Percentiles rank a stretch among this genome's conserved stretches.
Evolutionary conservation across 177 flowering plant genomes (phyloP).

Genomic region (Tripterygium wilfordii): DNA sequence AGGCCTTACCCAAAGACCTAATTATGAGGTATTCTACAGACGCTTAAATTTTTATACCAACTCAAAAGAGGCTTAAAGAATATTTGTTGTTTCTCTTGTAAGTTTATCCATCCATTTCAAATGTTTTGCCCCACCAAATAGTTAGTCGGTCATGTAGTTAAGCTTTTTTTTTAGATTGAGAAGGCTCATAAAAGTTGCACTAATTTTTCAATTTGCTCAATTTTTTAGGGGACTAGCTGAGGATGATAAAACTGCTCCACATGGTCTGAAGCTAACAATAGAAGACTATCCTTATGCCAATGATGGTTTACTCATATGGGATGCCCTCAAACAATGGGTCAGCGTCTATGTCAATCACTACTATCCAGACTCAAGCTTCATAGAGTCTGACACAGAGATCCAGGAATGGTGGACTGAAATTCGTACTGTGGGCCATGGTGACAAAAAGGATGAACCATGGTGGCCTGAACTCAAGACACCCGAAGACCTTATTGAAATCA

Average conservation of each 20-base stretch:
- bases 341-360: constrained; percentile 54
- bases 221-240: constrained; percentile 65
- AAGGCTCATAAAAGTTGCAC: no score
- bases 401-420: constrained; percentile 78
- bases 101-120: no score
- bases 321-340: constrained; percentile 53
- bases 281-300: constrained; percentile 70
- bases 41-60: neutral
- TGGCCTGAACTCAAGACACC: constrained; percentile 61
- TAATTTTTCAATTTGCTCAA: neutral
- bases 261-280: constrained; percentile 56
- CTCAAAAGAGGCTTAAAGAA: no score
- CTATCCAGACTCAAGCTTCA: constrained; percentile 28
- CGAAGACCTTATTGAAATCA: constrained; percentile 30
- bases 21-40: constrained; percentile 41
- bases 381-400: constrained; percentile 54
- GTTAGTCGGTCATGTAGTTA: no score
- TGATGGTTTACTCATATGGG: constrained; percentile 68
- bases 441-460: constrained; percentile 77
- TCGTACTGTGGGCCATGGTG: constrained; percentile 59
- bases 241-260: constrained; percentile 55
- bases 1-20: constrained; percentile 68
- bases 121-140: no score
- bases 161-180: no score
- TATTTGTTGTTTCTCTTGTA: no score